Base-by-base conservation (phyloP, 306 rosid genomes). In the Cyclanthera cordifolia region DNA sequence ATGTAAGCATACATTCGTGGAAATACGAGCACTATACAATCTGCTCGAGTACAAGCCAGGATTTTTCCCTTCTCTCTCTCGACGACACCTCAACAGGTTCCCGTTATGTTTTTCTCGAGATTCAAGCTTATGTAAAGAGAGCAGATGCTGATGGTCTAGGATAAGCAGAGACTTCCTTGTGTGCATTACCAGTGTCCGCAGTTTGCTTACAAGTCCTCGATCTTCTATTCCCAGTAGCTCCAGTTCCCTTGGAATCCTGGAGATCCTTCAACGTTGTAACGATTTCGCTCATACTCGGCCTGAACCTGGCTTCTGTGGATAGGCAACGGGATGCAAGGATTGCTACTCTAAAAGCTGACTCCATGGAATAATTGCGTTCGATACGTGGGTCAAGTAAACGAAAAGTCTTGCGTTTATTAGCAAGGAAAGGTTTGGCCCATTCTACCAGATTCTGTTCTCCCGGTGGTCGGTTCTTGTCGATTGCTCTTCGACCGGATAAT, bases 381-480 rank as follows among this genome's bases (percentile, higher is more conserved):
- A 79, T 72, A 25, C 86, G 86, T 69, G 59, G 56, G 53, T 82
- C 86, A 6, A 82, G 57, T 46, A 82, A 16, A 8, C 84, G 86
- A 20, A 76, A 82, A 60, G 75, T 71, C 76, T 79, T 82, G 49
- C 86, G 83, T 64, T 72, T 79, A 70, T 74, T 82, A 15, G 73
- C 82, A 48, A 82, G 78, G 56, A 50, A 79, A 13, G 84, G 84
- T 69, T 74, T 76, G 34, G 84, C 83, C 86, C 84, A 82, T 19
- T 79, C 82, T 12, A 82, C 83, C 52, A 82, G 49, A 63, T 77
- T 82, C 69, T 82, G 84, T 14, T 82, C 84, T 23, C 86, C 84
- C 0, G 75, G 34, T 43, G 86, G 84, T 17, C 84, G 73, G 41
- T 82, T 82, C 73, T 79, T 79, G 79, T 82, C 86, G 15, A 82